Percentiles rank a stretch among this genome's conserved stretches.
Conservation (phyloP, 805 yeast species). For the Wickerhamomyces kurtzmanii region DNA sequence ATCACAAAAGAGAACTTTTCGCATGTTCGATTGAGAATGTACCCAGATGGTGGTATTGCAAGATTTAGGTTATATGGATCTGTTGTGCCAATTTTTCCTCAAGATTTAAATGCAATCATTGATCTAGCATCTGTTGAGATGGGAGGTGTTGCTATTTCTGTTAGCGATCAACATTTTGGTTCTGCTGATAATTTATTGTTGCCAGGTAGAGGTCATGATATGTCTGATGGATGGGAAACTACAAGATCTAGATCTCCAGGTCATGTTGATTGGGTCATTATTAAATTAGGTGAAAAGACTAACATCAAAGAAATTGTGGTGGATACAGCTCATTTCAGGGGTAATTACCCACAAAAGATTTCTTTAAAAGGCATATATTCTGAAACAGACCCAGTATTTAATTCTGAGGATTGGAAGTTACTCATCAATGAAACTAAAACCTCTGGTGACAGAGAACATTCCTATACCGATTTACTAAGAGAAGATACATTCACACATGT, state of each 20-base stretch:
- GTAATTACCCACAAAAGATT: conserved; percentile 84
- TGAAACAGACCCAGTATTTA: conserved; percentile 21
- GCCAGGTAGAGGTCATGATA: conserved; percentile 93
- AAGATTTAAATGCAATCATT: conserved; percentile 20
- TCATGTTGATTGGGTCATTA: conserved; percentile 88
- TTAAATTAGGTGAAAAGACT: conserved; percentile 64
- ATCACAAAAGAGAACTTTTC: conserved; percentile 60
- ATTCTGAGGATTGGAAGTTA: conserved; percentile 44
- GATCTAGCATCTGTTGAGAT: conserved; percentile 77
- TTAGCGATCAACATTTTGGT: conserved; percentile 92
- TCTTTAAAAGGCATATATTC: conserved; percentile 52
- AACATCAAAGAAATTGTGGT: conserved; percentile 51
- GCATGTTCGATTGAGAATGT: conserved; percentile 81
- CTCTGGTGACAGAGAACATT: conserved; percentile 78
- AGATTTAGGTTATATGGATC: conserved; percentile 84
- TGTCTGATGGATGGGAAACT: conserved; percentile 99
- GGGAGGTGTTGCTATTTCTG: conserved; percentile 82
- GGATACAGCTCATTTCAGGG: conserved; percentile 92
- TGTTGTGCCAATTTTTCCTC: conserved; percentile 63
- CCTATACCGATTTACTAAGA: conserved; percentile 22
- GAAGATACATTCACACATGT: conserved; percentile 53
- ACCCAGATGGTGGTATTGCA: conserved; percentile 98
- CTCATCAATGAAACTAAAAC: conserved; percentile 66
- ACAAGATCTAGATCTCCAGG: conserved; percentile 74
- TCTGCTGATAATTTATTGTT: conserved; percentile 80